phyloP scores from a whole-genome alignment of 768 basidiomycete genomes.

The Lentinus tigrinus region DNA sequence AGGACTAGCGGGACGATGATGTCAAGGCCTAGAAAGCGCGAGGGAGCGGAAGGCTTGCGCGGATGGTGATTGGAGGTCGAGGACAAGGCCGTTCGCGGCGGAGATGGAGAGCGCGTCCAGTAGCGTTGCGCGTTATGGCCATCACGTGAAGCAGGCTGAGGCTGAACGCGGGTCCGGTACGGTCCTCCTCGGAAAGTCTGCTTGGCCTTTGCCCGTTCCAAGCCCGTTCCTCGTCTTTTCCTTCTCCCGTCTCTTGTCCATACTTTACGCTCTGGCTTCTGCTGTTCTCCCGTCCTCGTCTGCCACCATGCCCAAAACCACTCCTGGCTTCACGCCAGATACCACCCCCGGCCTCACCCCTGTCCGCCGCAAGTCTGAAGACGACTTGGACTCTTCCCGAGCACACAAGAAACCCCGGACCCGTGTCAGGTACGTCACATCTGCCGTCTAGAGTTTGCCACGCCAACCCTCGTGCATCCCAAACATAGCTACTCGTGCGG shows the following conservation, averaged over 20 bases:
- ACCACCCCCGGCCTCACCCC: constrained; percentile 31
- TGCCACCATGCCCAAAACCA: constrained; percentile 17
- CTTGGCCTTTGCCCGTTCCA: neutral
- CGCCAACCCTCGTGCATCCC: neutral
- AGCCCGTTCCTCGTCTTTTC: neutral
- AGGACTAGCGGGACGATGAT: neutral
- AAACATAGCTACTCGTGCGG: constrained; percentile 72
- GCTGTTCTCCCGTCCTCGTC: neutral
- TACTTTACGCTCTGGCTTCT: neutral
- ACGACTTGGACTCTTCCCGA: constrained; percentile 44
- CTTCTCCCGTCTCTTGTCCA: neutral
- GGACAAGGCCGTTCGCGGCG: neutral
- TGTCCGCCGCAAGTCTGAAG: constrained; percentile 67
- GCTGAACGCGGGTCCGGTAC: neutral
- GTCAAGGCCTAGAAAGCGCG: neutral
- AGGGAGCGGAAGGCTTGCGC: no score
- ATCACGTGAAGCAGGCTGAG: neutral
- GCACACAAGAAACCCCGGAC: constrained; percentile 66
- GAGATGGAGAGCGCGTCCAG: neutral
- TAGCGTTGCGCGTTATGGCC: neutral
- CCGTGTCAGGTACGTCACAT: constrained; percentile 62
- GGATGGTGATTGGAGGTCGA: no score
- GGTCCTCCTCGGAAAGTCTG: neutral
- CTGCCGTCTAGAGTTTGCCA: neutral
- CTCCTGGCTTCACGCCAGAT: constrained; percentile 13